Base-by-base conservation (phyloP, 768 basidiomycete genomes). In the Pleurotus salmoneostramineus region DNA sequence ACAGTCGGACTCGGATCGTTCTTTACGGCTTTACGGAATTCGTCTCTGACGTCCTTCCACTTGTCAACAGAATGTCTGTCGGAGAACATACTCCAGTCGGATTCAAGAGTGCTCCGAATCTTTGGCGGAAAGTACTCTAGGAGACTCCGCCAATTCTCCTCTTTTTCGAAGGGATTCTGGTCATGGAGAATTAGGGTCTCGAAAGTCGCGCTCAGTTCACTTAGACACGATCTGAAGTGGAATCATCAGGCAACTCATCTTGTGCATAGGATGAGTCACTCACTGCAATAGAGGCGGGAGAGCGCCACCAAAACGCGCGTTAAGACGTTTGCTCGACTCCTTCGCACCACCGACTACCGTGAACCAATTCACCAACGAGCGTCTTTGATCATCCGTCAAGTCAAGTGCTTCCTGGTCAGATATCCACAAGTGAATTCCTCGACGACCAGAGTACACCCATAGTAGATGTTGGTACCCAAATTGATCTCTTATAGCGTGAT, bases 361-460 rank as follows among this genome's bases (percentile, higher is more conserved):
- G 63, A 98, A 72, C 74, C 88, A 97, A 12, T 80, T 83, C n/a
- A 98, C 92, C 51, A 99, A 74, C 0, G 93, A 83, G 67, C 83
- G 87, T 27, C 97, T 79, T 71, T 96, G 88, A 56, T 96, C 93
- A 66, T 99, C 97, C 7, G 91, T 95, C 49, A 98, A 78, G 56
- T 82, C 86, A 78, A 98, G 82, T 2, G 96, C 97, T 57, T 88
- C 83, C 36, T 81, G 74, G 71, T 99, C 97, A 2, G 91, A 93
- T 61, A 99, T 86, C 97, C 97, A 99, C 69, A 94, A 80, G 78
- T 99, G 97, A 63, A 99, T 99, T 55, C 97, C 97, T 73, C 97
- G 89, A 36, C 97, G 89, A 58, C 97, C 97, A 6, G 97, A 98
- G 72, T 98, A 99, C 33, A 98, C 95, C 96, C 96, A 99, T 8